These are phyloP conservation scores for Saprolegnia diclina DNA, from an alignment of 352 stramenopile species.

Conservation along the genomic window DNA sequence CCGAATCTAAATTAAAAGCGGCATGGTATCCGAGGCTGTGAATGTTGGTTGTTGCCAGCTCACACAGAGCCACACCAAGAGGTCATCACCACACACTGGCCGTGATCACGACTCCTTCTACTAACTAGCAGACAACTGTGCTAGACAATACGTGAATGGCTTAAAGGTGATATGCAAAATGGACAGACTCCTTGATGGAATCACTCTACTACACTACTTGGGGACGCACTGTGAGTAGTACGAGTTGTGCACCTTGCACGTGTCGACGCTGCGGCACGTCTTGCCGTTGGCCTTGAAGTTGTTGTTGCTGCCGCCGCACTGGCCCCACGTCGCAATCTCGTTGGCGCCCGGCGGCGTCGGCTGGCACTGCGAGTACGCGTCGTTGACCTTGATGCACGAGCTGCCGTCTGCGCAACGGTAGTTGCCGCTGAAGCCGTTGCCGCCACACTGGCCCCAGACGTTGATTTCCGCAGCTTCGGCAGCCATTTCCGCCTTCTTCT, in stretches of 20 bases:
- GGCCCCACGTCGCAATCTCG: conserved; percentile 7
- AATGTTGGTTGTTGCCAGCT: no score
- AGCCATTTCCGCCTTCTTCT: not conserved
- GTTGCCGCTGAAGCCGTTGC: conserved; percentile 7
- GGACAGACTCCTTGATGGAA: no score
- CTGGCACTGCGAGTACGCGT: conserved; percentile 24
- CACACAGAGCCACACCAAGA: no score
- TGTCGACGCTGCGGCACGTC: not conserved
- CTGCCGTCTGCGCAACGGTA: not conserved
- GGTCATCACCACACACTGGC: no score
- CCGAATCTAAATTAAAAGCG: not conserved
- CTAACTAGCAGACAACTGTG: no score
- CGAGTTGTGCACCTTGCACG: not conserved
- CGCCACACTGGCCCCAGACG: not conserved
- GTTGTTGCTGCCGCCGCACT: conserved; percentile 7
- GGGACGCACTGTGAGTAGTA: conserved; percentile 22
- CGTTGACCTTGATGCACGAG: conserved; percentile 8
- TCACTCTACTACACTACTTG: no score
- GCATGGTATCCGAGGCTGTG: no score
- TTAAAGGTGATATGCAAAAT: no score
- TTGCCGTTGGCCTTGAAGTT: not conserved
- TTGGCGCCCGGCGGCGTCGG: not conserved
- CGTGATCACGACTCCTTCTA: no score
- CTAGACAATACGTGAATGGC: no score
- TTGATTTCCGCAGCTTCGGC: not conserved